A percentile compares a stretch with the other conserved stretches of the same genome.
phyloP scores from a whole-genome alignment of 495 filamentous ascomycete species.

The Neurospora intermedia region DNA sequence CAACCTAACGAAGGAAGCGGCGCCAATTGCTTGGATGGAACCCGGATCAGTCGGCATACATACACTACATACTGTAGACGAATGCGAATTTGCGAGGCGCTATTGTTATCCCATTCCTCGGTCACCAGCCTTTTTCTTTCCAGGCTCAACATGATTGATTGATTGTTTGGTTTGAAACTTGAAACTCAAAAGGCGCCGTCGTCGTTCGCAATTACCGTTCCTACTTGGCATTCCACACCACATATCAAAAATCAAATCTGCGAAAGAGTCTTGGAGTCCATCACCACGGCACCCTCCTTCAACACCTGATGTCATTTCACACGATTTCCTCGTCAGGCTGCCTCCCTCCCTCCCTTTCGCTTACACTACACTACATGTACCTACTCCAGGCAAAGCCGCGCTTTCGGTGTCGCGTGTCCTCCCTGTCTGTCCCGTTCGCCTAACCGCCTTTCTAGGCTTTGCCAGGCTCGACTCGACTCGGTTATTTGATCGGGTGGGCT shows the following conservation, averaged over 20 bases:
- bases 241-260: background rate
- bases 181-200: background rate
- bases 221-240: background rate
- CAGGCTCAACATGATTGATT: background rate
- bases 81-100: background rate
- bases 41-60: background rate
- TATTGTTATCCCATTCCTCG: background rate
- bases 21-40: background rate
- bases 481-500: background rate
- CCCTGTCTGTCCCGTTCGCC: background rate
- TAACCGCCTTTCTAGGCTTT: background rate
- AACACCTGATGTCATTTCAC: background rate
- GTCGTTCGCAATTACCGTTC: background rate
- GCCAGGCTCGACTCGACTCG: background rate
- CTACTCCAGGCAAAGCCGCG: background rate
- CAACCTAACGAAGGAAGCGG: background rate
- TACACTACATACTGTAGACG: background rate
- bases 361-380: background rate
- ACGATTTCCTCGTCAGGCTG: background rate
- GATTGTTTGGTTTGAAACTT: background rate
- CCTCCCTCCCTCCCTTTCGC: background rate
- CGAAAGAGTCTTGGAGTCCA: background rate
- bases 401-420: background rate
- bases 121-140: background rate
- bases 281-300: background rate